These are phyloP conservation scores for Chimonanthus praecox DNA, from an alignment of 164 flowering plant species.

Conservation along the genomic window DNA sequence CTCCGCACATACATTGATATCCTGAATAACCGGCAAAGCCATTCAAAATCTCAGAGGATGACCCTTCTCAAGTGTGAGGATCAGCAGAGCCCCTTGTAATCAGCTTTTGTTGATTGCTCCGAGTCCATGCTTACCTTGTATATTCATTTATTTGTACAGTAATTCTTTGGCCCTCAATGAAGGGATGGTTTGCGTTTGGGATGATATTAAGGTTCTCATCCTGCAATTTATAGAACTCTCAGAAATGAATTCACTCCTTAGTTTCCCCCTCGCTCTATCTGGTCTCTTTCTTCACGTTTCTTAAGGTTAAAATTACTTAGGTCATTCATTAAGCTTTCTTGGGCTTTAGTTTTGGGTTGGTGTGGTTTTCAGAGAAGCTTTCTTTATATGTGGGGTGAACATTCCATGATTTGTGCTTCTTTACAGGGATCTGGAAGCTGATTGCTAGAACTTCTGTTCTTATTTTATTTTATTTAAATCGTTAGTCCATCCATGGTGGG, in stretches of 20 bases:
- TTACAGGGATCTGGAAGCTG: too few relatives aligned
- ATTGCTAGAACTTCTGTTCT: too few relatives aligned
- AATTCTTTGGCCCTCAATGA: constrained; percentile 34
- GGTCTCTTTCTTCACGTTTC: too few relatives aligned
- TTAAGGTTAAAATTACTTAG: too few relatives aligned
- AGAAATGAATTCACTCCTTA: neutral
- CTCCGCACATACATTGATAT: constrained; percentile 70
- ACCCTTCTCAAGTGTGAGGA: constrained; percentile 58
- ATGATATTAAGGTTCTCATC: neutral
- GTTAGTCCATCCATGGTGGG: too few relatives aligned
- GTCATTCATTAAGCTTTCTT: too few relatives aligned
- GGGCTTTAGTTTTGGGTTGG: too few relatives aligned
- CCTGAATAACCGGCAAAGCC: constrained; percentile 62
- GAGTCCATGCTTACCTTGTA: constrained; percentile 8
- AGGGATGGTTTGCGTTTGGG: neutral
- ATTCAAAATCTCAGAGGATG: constrained; percentile 60
- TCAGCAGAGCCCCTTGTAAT: constrained; percentile 19
- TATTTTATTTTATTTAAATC: too few relatives aligned
- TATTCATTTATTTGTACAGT: constrained; percentile 53
- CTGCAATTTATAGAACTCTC: neutral
- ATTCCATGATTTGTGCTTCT: too few relatives aligned
- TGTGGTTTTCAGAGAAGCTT: too few relatives aligned
- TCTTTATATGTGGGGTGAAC: too few relatives aligned
- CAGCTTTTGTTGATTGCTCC: neutral
- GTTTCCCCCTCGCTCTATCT: neutral